Percentiles rank a stretch among this genome's conserved stretches.
Conservation (phyloP, 2,329 filamentous ascomycete genomes). For the Ophiognomonia clavigignenti-juglandacearum region DNA sequence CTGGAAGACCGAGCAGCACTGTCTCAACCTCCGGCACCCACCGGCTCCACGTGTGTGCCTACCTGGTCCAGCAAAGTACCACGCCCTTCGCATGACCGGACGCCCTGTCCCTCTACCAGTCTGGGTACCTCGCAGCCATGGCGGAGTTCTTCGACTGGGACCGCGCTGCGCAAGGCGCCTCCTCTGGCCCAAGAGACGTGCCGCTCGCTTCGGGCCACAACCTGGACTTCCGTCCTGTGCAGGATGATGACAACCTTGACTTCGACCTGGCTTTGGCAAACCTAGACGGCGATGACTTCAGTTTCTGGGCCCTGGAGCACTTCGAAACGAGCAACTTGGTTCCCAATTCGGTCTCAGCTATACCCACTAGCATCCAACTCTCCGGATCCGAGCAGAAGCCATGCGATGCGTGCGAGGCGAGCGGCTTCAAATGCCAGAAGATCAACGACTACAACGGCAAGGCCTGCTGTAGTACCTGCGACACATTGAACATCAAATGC, state of each 20-base stretch:
- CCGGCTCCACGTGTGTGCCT: neutral
- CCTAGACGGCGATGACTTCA: conserved; percentile 54
- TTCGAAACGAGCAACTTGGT: conserved; percentile 40
- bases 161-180: conserved; percentile 34
- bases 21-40: conserved; percentile 1
- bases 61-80: neutral
- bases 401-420: conserved; percentile 47
- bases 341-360: conserved; percentile 4
- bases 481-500: conserved; percentile 53
- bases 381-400: conserved; percentile 42
- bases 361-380: conserved; percentile 24
- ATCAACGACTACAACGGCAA: conserved; percentile 55
- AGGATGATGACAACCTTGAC: conserved; percentile 25
- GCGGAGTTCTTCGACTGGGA: conserved; percentile 64
- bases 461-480: conserved; percentile 59
- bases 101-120: conserved; percentile 5
- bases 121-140: conserved; percentile 26
- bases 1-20: neutral
- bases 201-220: conserved; percentile 31
- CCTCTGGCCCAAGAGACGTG: conserved; percentile 17
- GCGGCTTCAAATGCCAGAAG: conserved; percentile 55
- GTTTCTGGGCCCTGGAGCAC: conserved; percentile 55
- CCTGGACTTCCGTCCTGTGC: conserved; percentile 20
- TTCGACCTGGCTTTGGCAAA: conserved; percentile 52
- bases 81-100: conserved; percentile 11